These are phyloP conservation scores for Cenococcum geophilum DNA, from an alignment of 495 filamentous ascomycete species.

Conservation along the genomic window DNA sequence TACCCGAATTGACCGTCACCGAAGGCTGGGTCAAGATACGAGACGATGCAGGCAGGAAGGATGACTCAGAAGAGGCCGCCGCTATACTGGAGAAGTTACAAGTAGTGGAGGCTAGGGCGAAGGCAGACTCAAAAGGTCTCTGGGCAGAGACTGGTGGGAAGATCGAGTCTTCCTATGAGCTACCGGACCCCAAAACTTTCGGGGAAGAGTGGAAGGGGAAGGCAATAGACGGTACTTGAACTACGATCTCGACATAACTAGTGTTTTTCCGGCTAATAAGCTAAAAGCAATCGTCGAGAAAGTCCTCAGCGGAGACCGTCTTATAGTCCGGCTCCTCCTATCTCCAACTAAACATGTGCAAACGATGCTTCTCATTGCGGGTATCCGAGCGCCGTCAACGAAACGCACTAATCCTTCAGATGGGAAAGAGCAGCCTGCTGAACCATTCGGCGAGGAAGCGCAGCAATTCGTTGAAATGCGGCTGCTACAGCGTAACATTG, in stretches of 20 bases:
- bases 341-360: conserved; percentile 74
- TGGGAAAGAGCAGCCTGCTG: conserved; percentile 72
- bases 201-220: conserved; percentile 72
- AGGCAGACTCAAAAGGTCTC: conserved; percentile 66
- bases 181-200: conserved; percentile 64
- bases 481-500: conserved; percentile 77
- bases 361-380: conserved; percentile 79
- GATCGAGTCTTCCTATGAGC: conserved; percentile 73
- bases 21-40: conserved; percentile 87
- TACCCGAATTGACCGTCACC: conserved; percentile 74
- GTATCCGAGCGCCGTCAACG: conserved; percentile 78
- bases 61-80: conserved; percentile 68
- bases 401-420: conserved; percentile 69
- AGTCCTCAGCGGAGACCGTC: conserved; percentile 81
- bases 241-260: not conserved
- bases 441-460: conserved; percentile 82
- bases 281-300: conserved; percentile 63
- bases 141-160: conserved; percentile 55
- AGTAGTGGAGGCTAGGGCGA: conserved; percentile 72
- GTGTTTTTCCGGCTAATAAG: conserved; percentile 10
- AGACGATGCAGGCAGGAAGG: conserved; percentile 83
- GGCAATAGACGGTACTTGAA: conserved; percentile 54
- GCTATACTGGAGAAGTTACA: conserved; percentile 68
- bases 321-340: conserved; percentile 75
- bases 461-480: conserved; percentile 77